phyloP scores from a whole-genome alignment of 305 asterid genomes.

The Andrographis paniculata region DNA sequence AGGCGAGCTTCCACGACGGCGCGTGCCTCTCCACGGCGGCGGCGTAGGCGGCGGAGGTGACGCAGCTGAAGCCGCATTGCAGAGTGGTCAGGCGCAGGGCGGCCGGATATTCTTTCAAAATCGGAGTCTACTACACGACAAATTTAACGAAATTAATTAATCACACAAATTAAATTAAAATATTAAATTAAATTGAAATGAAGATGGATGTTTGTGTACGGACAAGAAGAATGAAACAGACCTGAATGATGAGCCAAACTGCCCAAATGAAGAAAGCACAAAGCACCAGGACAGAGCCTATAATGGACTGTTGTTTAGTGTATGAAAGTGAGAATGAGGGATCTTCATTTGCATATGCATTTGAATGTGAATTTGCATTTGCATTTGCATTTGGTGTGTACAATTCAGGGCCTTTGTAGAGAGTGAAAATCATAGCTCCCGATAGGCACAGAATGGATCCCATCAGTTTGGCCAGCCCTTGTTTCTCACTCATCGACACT shows the following conservation, averaged over 20 bases:
- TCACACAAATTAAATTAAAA: too few species aligned
- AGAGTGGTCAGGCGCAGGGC: slow-evolving; percentile 34
- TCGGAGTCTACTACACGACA: slow-evolving; percentile 26
- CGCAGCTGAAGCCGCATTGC: slow-evolving; percentile 36
- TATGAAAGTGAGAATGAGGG: too few species aligned
- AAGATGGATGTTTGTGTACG: too few species aligned
- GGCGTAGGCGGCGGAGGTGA: slow-evolving; percentile 25
- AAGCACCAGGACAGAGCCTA: slow-evolving; percentile 39
- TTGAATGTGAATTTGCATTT: slow-evolving; percentile 6
- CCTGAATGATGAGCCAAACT: slow-evolving; percentile 52
- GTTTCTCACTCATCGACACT: slow-evolving; percentile 20
- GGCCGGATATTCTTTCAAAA: slow-evolving; percentile 45
- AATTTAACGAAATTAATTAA: too few species aligned
- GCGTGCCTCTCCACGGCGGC: slow-evolving; percentile 23
- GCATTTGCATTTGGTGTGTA: slow-evolving; percentile 18
- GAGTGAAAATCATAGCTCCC: slow-evolving; percentile 39
- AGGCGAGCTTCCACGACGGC: slow-evolving; percentile 43
- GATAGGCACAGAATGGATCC: slow-evolving; percentile 33
- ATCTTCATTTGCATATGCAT: neutral
- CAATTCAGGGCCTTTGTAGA: slow-evolving; percentile 43
- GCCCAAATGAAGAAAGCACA: slow-evolving; percentile 33
- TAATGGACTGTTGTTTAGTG: slow-evolving; percentile 40
- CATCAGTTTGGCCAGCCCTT: slow-evolving; percentile 38
- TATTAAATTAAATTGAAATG: too few species aligned
- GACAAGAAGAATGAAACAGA: neutral